These are phyloP conservation scores for Cystobasidium ongulense DNA, from an alignment of 768 basidiomycete genomes.

Conservation along the genomic window DNA sequence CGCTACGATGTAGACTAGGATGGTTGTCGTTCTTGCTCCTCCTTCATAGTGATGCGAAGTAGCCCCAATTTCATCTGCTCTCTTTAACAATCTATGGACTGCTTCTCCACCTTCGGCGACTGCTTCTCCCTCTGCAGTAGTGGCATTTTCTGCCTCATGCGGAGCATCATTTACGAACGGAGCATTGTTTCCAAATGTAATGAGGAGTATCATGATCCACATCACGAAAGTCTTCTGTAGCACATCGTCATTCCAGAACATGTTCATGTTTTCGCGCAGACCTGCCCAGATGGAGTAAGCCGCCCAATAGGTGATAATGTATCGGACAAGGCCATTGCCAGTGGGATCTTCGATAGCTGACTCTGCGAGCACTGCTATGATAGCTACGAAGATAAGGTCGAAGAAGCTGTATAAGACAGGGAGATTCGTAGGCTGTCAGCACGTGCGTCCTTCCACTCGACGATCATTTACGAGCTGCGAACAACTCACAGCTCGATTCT, in stretches of 20 bases:
- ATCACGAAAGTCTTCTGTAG: slow-evolving; percentile 4
- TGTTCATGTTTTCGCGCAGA: slow-evolving; percentile 7
- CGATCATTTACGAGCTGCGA: background rate
- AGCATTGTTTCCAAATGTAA: slow-evolving; percentile 1
- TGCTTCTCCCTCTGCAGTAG: background rate
- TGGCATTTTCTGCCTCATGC: background rate
- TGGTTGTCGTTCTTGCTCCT: background rate
- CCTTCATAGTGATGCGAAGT: background rate
- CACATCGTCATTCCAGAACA: slow-evolving; percentile 12
- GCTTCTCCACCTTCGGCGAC: background rate
- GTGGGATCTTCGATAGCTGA: background rate
- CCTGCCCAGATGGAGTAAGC: background rate
- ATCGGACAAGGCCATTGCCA: background rate
- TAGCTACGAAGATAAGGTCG: slow-evolving; percentile 1
- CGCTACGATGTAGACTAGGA: slow-evolving; percentile 4
- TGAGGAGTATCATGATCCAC: slow-evolving; percentile 7
- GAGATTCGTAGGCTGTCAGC: background rate
- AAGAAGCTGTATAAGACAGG: background rate
- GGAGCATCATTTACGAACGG: background rate
- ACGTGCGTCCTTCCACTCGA: background rate
- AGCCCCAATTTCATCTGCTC: background rate
- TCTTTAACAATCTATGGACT: background rate
- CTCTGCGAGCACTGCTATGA: background rate
- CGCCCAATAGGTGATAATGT: slow-evolving; percentile 2
- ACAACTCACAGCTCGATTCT: slow-evolving; percentile 2